Percentiles rank a stretch among this genome's conserved stretches.
These are phyloP conservation scores for Fusarium incarnatum DNA, from an alignment of 2,329 filamentous ascomycete species.

Conservation along the genomic window DNA sequence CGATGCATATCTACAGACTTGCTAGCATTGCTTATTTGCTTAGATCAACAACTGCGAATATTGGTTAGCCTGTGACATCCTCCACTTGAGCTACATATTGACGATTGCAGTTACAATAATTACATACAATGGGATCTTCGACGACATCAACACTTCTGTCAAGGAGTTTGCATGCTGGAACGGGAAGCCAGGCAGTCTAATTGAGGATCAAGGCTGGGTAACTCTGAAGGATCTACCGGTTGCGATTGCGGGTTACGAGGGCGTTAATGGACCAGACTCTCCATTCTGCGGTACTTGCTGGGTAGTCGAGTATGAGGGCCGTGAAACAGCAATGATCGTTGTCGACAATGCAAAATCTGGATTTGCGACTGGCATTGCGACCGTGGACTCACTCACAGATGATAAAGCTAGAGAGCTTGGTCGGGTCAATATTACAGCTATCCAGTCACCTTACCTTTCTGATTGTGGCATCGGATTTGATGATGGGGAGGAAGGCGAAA, in stretches of 20 bases:
- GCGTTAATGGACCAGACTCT: neutral
- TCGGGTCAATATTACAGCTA: neutral
- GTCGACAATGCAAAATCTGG: neutral
- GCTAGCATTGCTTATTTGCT: neutral
- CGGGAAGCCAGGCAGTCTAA: accelerated
- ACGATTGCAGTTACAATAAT: neutral
- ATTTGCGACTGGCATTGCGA: accelerated
- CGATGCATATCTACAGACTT: accelerated
- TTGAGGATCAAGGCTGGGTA: neutral
- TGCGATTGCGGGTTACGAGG: accelerated
- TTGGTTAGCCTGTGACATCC: accelerated
- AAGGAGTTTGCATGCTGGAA: neutral
- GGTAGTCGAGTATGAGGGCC: accelerated
- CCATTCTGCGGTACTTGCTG: neutral
- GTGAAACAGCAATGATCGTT: accelerated
- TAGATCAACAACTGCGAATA: accelerated
- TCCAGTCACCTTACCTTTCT: accelerated
- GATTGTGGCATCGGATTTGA: neutral
- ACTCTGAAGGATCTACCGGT: accelerated
- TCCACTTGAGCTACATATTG: accelerated
- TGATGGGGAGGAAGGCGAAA: accelerated
- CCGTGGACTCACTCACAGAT: accelerated
- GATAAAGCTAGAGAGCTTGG: accelerated
- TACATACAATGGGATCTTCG: neutral
- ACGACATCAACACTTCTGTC: neutral